These are phyloP conservation scores for Aspergillus pseudonomiae DNA, from an alignment of 2,329 filamentous ascomycete species.

Conservation along the genomic window DNA sequence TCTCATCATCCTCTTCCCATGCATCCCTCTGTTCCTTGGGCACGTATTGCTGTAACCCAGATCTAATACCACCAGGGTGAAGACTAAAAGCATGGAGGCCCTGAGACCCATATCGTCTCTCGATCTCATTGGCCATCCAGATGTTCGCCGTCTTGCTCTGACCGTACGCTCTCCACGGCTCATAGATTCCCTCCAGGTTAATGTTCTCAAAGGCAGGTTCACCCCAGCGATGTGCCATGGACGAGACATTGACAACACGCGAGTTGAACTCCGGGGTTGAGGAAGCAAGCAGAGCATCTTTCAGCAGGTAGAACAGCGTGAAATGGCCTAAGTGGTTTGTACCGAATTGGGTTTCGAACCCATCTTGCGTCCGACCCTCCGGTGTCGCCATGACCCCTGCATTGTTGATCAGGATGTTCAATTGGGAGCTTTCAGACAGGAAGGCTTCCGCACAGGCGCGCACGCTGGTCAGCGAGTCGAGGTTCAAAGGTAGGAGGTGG, in stretches of 20 bases:
- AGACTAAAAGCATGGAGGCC: slow-evolving; percentile 51
- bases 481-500: slow-evolving; percentile 23
- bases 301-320: slow-evolving; percentile 56
- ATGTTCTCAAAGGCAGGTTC: slow-evolving; percentile 43
- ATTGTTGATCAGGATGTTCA: slow-evolving; percentile 45
- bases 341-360: slow-evolving; percentile 55
- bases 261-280: slow-evolving; percentile 45
- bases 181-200: slow-evolving; percentile 41
- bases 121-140: slow-evolving; percentile 55
- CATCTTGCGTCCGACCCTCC: slow-evolving; percentile 40
- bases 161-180: slow-evolving; percentile 47
- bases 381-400: slow-evolving; percentile 47
- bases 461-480: slow-evolving; percentile 10
- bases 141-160: slow-evolving; percentile 58
- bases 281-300: slow-evolving; percentile 24
- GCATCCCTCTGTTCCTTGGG: slow-evolving; percentile 2
- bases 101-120: slow-evolving; percentile 50
- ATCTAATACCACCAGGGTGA: slow-evolving; percentile 46
- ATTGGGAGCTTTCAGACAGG: slow-evolving; percentile 7
- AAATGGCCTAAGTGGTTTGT: slow-evolving; percentile 59
- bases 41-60: slow-evolving; percentile 11
- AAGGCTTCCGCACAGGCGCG: slow-evolving; percentile 15
- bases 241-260: slow-evolving; percentile 53
- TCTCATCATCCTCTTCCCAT: background rate
- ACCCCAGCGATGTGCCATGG: slow-evolving; percentile 45